phyloP scores from a whole-genome alignment of 148 eudicot genomes.

The Fagopyrum esculentum region DNA sequence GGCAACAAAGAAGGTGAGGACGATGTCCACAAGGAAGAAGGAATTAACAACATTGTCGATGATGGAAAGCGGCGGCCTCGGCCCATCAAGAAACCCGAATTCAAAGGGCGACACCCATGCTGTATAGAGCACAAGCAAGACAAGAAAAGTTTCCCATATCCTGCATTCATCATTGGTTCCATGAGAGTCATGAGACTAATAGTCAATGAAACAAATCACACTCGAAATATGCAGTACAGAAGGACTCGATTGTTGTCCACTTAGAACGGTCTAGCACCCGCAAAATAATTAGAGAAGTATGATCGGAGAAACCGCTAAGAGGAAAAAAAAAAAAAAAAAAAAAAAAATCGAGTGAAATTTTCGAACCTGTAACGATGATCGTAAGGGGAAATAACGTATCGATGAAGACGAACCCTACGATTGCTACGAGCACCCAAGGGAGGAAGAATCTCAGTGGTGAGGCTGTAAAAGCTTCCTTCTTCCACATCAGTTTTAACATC shows the following conservation, averaged over 20 bases:
- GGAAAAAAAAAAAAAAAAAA: no score
- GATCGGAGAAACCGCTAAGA: no score
- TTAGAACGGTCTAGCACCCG: constrained; percentile 1
- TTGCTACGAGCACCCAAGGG: constrained; percentile 17
- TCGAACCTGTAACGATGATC: constrained; percentile 17
- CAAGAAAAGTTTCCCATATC: constrained; percentile 83
- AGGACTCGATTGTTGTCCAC: background rate
- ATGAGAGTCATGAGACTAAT: background rate
- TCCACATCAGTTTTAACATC: background rate
- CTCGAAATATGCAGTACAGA: no score
- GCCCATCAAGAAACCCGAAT: constrained; percentile 45
- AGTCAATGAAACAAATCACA: background rate
- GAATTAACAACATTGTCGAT: constrained; percentile 31
- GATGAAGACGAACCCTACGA: constrained; percentile 15
- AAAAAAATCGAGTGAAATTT: no score
- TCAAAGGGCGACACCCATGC: constrained; percentile 88
- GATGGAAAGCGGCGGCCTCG: constrained; percentile 13
- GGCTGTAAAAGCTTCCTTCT: constrained; percentile 15
- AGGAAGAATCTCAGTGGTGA: constrained; percentile 11
- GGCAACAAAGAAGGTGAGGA: constrained; percentile 63
- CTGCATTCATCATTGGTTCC: constrained; percentile 25
- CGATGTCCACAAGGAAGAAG: constrained; percentile 46
- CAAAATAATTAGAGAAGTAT: no score
- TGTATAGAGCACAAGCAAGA: constrained; percentile 52
- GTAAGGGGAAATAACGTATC: constrained; percentile 17